Conservation (phyloP, 176 grass and related monocot species). For the Miscanthus lutarioriparius region DNA sequence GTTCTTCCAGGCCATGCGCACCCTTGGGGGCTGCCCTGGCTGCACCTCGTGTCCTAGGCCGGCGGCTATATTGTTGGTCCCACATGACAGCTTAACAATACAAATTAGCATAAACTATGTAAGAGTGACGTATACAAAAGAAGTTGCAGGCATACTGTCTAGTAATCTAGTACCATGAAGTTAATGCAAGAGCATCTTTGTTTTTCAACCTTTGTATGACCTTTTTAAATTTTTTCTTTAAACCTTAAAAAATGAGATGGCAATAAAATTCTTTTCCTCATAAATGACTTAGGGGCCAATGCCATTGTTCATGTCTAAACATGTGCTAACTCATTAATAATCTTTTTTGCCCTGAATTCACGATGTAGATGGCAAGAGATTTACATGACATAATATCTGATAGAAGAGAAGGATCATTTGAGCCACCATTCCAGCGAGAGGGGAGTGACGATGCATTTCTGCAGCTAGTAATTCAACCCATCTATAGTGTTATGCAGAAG, state of each 20-base stretch:
- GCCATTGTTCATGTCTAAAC: background rate
- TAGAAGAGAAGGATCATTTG: constrained; percentile 16
- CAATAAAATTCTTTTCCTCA: background rate
- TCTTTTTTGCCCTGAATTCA: constrained; percentile 19
- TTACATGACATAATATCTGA: constrained; percentile 53
- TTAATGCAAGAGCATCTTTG: background rate
- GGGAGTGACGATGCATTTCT: constrained; percentile 63
- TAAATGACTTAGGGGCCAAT: background rate
- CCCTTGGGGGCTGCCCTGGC: too few relatives aligned
- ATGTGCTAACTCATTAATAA: background rate
- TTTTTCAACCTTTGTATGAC: background rate
- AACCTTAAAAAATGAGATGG: background rate
- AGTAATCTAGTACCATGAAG: background rate
- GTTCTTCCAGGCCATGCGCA: too few relatives aligned
- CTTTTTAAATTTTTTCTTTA: background rate
- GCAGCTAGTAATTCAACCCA: constrained; percentile 66
- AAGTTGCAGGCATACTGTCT: background rate
- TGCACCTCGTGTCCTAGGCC: too few relatives aligned
- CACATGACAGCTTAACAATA: constrained; percentile 1
- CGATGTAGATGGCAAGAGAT: constrained; percentile 76
- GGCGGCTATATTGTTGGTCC: too few relatives aligned
- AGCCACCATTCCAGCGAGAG: constrained; percentile 42
- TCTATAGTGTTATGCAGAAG: constrained; percentile 68
- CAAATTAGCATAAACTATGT: constrained; percentile 24
- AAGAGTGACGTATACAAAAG: background rate